Percentiles rank a stretch among this genome's conserved stretches.
Conservation (phyloP, 148 eudicot species). For the Cornus kousa region DNA sequence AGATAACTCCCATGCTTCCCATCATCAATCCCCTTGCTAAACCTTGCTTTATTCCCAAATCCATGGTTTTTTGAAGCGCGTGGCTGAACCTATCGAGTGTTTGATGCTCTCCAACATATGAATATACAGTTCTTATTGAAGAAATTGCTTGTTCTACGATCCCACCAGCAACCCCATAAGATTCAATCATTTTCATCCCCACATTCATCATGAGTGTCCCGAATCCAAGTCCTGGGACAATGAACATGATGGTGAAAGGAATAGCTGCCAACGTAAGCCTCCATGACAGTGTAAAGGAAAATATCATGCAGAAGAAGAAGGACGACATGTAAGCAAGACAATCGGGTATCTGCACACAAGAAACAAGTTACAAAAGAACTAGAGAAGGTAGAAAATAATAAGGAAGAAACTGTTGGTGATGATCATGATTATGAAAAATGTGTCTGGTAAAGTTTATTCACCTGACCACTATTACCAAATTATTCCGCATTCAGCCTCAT, state of each 20-base stretch:
- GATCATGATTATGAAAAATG: not conserved
- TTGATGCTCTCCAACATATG: slow-evolving; percentile 46
- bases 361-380: slow-evolving; percentile 2
- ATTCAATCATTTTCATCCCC: slow-evolving; percentile 34
- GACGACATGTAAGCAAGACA: slow-evolving; percentile 42
- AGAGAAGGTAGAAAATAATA: not conserved
- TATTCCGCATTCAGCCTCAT: not conserved
- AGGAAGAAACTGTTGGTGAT: not conserved
- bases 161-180: slow-evolving; percentile 52
- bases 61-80: slow-evolving; percentile 42
- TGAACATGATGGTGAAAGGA: slow-evolving; percentile 50
- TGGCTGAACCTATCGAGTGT: slow-evolving; percentile 46
- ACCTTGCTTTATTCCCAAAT: slow-evolving; percentile 46
- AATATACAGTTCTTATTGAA: slow-evolving; percentile 50
- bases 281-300: slow-evolving; percentile 49
- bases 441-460: not conserved
- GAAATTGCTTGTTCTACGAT: slow-evolving; percentile 57
- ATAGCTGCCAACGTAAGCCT: slow-evolving; percentile 48
- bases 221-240: slow-evolving; percentile 49
- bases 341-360: slow-evolving; percentile 42
- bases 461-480: not conserved
- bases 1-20: slow-evolving; percentile 55
- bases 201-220: slow-evolving; percentile 49
- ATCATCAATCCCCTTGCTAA: slow-evolving; percentile 52
- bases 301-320: slow-evolving; percentile 48